phyloP scores from a whole-genome alignment of 1,284 basidiomycete genomes.

The Peniophora sp. region DNA sequence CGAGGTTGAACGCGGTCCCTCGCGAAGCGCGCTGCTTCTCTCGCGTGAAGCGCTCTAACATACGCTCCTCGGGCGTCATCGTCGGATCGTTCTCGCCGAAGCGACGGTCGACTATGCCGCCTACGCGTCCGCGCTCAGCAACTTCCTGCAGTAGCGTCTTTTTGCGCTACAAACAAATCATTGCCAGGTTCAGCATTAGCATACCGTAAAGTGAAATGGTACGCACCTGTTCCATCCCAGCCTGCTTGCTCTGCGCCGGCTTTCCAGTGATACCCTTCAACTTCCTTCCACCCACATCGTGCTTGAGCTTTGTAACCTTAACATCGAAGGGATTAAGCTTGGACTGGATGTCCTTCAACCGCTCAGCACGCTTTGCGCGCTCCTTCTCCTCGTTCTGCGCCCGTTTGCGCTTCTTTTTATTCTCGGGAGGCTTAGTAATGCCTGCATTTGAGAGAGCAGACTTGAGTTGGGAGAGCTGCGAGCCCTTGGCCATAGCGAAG shows the following conservation, averaged over 20 bases:
- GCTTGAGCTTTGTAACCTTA: conserved; percentile 86
- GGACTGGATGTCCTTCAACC: conserved; percentile 77
- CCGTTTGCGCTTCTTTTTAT: conserved; percentile 67
- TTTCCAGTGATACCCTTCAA: conserved; percentile 79
- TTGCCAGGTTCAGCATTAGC: background rate
- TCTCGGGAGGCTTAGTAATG: conserved; percentile 48
- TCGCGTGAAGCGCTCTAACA: conserved; percentile 93
- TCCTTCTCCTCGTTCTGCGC: conserved; percentile 57
- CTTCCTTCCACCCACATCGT: conserved; percentile 84
- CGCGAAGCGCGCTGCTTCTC: conserved; percentile 80
- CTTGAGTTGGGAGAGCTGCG: conserved; percentile 85
- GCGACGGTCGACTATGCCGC: conserved; percentile 88
- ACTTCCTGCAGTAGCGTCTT: conserved; percentile 87
- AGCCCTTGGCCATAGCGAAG: conserved; percentile 56
- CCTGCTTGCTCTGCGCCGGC: conserved; percentile 83
- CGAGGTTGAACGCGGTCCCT: conserved; percentile 83
- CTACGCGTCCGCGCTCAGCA: conserved; percentile 69
- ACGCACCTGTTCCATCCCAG: conserved; percentile 83
- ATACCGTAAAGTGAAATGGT: background rate
- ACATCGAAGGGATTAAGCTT: conserved; percentile 92
- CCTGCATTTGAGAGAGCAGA: conserved; percentile 74
- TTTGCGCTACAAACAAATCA: conserved; percentile 49
- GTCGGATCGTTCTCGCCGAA: conserved; percentile 94
- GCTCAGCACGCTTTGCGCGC: conserved; percentile 72
- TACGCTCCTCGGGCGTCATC: conserved; percentile 91